Evolutionary conservation across 2,329 filamentous ascomycete genomes (phyloP).

Genomic region (Bipolaris bicolor): DNA sequence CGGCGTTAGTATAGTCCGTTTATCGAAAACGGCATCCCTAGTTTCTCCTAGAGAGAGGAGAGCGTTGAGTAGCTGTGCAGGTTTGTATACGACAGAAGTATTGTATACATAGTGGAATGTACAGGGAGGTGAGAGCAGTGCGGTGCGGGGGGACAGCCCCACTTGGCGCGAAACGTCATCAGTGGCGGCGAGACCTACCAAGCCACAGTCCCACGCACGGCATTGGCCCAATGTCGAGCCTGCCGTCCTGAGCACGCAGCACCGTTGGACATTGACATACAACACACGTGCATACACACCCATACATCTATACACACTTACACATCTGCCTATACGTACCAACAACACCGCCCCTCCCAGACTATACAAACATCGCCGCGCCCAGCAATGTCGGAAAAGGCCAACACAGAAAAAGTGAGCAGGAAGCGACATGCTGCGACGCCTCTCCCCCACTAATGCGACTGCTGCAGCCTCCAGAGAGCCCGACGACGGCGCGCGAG

Average conservation of each 20-base stretch:
- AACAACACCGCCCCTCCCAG: neutral
- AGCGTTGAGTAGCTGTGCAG: neutral
- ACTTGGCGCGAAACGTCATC: conserved; percentile 26
- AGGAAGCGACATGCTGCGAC: neutral
- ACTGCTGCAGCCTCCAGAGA: conserved; percentile 31
- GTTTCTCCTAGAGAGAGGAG: neutral
- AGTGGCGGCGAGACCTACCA: conserved; percentile 16
- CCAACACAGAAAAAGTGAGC: conserved; percentile 20
- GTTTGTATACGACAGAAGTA: no score
- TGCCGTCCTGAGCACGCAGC: conserved; percentile 1
- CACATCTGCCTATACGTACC: no score
- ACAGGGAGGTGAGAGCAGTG: neutral
- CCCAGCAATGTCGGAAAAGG: conserved; percentile 28
- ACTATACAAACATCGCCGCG: neutral
- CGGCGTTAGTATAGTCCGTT: no score
- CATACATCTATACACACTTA: neutral
- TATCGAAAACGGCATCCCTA: no score
- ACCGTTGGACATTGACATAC: neutral
- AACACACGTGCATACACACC: neutral
- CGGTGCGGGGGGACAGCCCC: neutral
- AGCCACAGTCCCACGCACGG: conserved; percentile 21
- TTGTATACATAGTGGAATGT: neutral
- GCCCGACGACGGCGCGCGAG: conserved; percentile 60
- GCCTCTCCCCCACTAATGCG: conserved; percentile 7
- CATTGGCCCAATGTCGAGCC: conserved; percentile 8